Base-by-base conservation (phyloP, 2,329 filamentous ascomycete species). In the Fusarium heterosporum region DNA sequence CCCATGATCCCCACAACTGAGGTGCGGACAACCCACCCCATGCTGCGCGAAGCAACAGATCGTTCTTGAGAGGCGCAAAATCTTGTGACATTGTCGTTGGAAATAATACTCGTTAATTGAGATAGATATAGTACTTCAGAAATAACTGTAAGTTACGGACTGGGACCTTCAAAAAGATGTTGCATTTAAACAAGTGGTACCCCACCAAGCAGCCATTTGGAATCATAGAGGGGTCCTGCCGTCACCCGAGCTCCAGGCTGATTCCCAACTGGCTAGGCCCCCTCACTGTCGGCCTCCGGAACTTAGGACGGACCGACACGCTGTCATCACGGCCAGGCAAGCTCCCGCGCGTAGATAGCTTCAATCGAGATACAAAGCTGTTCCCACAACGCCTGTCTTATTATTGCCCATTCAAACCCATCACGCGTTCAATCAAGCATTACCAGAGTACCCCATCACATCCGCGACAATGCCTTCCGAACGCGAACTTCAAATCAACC, bases 11-110 rank as follows among this genome's bases (percentile, higher is more conserved):
- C 49, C 13, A 53, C 29, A 52, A 46, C 32, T 38, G 36, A 64
- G 58, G 42, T 40, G 32, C 43, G 42, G 32, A 28, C 36, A 58
- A 79, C 81, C 73, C 81, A 96, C 94, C 96, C 86, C 91, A 88
- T 70, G 96, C 96, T 72, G 95, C 92, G 77, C 96, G 89, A 60
- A 99, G 84, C 76, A 99, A 85, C 72, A 98, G 83, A 76, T 99
- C 95, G 80, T 99, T 99, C 81, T 96, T 89, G 78, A 98, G 82
- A 57, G 93, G 92, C 73, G 90, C 88, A 73, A 97, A 97, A 73
- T 89, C 80, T 72, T 88, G 83, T 64, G 83, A 82, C 90, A 93
- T 93, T 69, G n/a, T 55, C 19, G 17, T 73, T 84, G 72, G 43
- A 47, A n/a, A 17, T 13, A 28, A 32, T 46, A 36, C 46, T 50